Base-by-base conservation (phyloP, 1,284 basidiomycete genomes). In the Pseudozyma tsukubaensis region DNA sequence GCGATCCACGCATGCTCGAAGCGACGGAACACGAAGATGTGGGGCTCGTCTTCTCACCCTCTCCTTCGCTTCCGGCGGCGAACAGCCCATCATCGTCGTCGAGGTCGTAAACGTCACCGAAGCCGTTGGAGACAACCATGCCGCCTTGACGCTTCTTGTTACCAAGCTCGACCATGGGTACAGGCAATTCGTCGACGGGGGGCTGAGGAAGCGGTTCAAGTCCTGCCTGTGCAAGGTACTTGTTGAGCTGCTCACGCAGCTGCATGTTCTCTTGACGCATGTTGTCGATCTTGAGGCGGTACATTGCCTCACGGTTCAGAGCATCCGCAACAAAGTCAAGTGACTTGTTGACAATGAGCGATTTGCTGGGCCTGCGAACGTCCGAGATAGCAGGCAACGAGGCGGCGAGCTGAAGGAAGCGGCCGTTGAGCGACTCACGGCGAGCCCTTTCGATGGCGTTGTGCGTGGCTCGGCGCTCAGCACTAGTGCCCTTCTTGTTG, bases 401-500 rank as follows among this genome's bases (percentile, higher is more conserved):
- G 9, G 76, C 71, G 10, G 79, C 79, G 10, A 81, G 72, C 60
- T 76, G 69, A 10, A 79, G 73, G 63, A 81, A 80, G 19, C 79
- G 78, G 3, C 69, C 69, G 56, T 80, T 81, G 19, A 81, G 77
- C 18, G 66, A 72, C 49, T 81, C 77, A 49, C 80, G 76, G 7
- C 80, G 76, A 35, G 77, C 78, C 19, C 80, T 59, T 45, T 81
- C 80, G 56, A 80, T 78, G 47, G 80, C 78, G 43, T 81, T 81
- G 65, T 81, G 80, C 4, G 74, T 79, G 29, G 79, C 80, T 6
- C 80, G 58, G 37, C 74, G 71, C 65, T 80, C 78, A 12, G 78
- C 77, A 54, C 68, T 75, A 40, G 66, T 78, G 19, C 78, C 78
- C 59, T 80, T 80, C 58, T 75, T 76, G 60, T 80, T 80, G 53